Evolutionary conservation across 306 rosid species (phyloP).

Genomic region (Oemleria cerasiformis): DNA sequence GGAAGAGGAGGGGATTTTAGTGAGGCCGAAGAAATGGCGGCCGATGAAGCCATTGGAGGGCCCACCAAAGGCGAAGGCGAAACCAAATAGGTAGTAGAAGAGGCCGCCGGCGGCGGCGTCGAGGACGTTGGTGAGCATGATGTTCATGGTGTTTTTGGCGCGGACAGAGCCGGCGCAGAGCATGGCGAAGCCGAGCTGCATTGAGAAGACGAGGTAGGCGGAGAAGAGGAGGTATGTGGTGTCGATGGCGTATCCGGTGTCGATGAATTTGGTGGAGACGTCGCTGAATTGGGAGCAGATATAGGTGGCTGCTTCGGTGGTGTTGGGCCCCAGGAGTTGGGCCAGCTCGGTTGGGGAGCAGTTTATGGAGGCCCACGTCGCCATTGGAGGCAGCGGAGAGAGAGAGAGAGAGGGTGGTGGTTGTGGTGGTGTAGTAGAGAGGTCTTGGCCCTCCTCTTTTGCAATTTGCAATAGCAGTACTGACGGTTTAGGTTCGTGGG

Average conservation of each 20-base stretch:
- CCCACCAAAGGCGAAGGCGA: constrained; percentile 75
- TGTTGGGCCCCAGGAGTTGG: constrained; percentile 47
- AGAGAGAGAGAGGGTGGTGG: background rate
- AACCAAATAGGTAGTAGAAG: constrained; percentile 92
- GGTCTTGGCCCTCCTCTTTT: too few relatives aligned
- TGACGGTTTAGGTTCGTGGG: background rate
- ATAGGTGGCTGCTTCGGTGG: constrained; percentile 50
- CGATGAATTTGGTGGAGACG: constrained; percentile 34
- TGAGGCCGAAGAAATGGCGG: constrained; percentile 67
- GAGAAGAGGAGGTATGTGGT: constrained; percentile 85
- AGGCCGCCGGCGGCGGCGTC: constrained; percentile 89
- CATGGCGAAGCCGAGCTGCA: constrained; percentile 98
- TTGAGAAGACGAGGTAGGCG: constrained; percentile 93
- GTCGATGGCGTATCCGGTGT: constrained; percentile 58
- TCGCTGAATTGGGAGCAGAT: constrained; percentile 52
- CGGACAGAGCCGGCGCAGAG: constrained; percentile 99
- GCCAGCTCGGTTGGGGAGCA: constrained; percentile 50
- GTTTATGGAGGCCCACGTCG: background rate
- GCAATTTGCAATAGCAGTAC: background rate
- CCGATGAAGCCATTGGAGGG: constrained; percentile 91
- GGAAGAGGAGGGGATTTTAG: constrained; percentile 19
- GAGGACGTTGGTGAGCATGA: constrained; percentile 95
- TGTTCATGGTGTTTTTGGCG: constrained; percentile 98
- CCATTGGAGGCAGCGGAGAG: constrained; percentile 33
- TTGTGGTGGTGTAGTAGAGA: background rate